Conservation (phyloP, 2,329 filamentous ascomycete species). For the Hansfordia pulvinata region DNA sequence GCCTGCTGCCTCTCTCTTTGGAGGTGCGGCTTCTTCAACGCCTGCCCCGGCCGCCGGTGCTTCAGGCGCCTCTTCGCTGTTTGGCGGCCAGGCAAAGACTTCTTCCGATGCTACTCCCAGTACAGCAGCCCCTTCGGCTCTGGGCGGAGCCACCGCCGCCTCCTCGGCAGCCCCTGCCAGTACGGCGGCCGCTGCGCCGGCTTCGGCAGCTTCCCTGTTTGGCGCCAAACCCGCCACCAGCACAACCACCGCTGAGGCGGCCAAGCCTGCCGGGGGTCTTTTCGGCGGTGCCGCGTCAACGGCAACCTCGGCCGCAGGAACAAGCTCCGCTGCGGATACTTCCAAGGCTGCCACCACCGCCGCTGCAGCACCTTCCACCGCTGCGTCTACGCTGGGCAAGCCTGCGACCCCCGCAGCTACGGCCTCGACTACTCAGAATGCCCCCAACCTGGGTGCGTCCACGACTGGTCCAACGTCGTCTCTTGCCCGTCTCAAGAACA, state of each 20-base stretch:
- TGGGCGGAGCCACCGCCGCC: conserved; percentile 8
- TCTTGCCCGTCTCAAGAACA: conserved; percentile 87
- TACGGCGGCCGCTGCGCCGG: conserved; percentile 3
- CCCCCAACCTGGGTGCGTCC: conserved; percentile 48
- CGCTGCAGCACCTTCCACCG: too few species aligned
- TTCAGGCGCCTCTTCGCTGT: background rate
- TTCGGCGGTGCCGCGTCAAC: conserved; percentile 14
- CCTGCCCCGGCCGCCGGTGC: conserved; percentile 1
- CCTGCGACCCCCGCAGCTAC: conserved; percentile 17
- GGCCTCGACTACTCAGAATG: conserved; percentile 11
- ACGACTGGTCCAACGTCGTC: conserved; percentile 72
- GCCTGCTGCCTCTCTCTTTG: conserved; percentile 9
- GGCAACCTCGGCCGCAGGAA: too few species aligned
- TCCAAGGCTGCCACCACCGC: too few species aligned
- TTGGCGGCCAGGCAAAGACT: conserved; percentile 1
- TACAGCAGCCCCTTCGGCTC: conserved; percentile 5
- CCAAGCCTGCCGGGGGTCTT: conserved; percentile 13
- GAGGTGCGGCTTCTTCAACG: conserved; percentile 4
- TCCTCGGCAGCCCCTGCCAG: conserved; percentile 8
- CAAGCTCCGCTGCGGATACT: too few species aligned
- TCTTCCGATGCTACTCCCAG: conserved; percentile 6
- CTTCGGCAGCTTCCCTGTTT: conserved; percentile 6
- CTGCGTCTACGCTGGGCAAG: too few species aligned
- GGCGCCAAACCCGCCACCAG: conserved; percentile 7
- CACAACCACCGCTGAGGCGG: conserved; percentile 12